Percentiles rank a stretch among this genome's conserved stretches.
Evolutionary conservation across 805 yeast genomes (phyloP).

Genomic region (Candida michaelii): DNA sequence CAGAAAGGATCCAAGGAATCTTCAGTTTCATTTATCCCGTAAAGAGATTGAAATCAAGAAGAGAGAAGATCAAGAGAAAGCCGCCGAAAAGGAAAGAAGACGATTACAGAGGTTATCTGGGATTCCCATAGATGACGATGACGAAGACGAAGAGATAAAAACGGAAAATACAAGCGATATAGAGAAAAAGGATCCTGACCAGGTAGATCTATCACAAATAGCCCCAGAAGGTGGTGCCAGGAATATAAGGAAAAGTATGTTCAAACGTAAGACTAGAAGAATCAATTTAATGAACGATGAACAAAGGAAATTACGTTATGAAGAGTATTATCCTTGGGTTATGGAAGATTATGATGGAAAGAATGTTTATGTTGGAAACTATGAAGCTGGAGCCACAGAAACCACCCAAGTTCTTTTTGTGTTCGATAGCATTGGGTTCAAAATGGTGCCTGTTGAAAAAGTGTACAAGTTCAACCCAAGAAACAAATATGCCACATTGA

Average conservation of each 20-base stretch:
- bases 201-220: slow-evolving; percentile 60
- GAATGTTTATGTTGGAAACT: slow-evolving; percentile 93
- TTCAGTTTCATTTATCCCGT: slow-evolving; percentile 81
- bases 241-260: slow-evolving; percentile 53
- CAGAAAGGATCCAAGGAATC: slow-evolving; percentile 88
- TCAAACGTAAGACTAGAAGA: slow-evolving; percentile 83
- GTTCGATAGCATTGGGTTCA: slow-evolving; percentile 84
- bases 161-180: slow-evolving; percentile 11
- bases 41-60: slow-evolving; percentile 66
- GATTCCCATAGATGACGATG: slow-evolving; percentile 18
- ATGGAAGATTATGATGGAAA: slow-evolving; percentile 93
- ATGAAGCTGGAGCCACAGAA: slow-evolving; percentile 87
- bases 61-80: slow-evolving; percentile 32
- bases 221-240: slow-evolving; percentile 94
- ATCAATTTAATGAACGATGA: slow-evolving; percentile 77
- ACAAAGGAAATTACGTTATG: slow-evolving; percentile 82
- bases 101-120: slow-evolving; percentile 17
- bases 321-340: slow-evolving; percentile 98
- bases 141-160: slow-evolving; percentile 18
- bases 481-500: slow-evolving; percentile 88
- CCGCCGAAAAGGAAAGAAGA: slow-evolving; percentile 22
- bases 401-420: slow-evolving; percentile 78
- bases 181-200: slow-evolving; percentile 25
- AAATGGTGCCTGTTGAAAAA: slow-evolving; percentile 92
- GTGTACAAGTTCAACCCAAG: slow-evolving; percentile 92